phyloP scores from a whole-genome alignment of 192 early-diverging fungal genomes.

The Phlyctochytrium arcticum region DNA sequence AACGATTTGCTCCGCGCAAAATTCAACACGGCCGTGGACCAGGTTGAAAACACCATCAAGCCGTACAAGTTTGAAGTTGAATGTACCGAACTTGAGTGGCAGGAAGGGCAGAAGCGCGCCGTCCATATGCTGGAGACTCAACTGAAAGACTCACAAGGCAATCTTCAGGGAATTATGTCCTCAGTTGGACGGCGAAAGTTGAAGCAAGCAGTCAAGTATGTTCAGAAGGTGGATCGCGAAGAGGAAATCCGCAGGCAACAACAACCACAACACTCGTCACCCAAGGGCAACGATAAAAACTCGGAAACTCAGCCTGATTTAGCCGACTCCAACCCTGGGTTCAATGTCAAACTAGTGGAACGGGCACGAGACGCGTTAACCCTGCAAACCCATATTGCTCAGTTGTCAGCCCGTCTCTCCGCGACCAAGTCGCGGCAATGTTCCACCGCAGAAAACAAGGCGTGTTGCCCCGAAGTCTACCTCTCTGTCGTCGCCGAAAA shows the following conservation, averaged over 20 bases:
- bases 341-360: constrained; percentile 68
- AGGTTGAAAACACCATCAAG: constrained; percentile 99
- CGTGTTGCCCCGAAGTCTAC: constrained; percentile 93
- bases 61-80: constrained; percentile 99
- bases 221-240: constrained; percentile 68
- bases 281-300: neutral
- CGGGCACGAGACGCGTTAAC: constrained; percentile 76
- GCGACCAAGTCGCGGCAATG: constrained; percentile 82
- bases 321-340: constrained; percentile 26
- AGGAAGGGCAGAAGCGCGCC: constrained; percentile 80
- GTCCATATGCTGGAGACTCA: constrained; percentile 72
- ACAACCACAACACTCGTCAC: too few relatives aligned
- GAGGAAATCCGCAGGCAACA: neutral
- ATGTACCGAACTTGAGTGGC: constrained; percentile 86
- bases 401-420: constrained; percentile 75
- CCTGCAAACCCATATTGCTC: constrained; percentile 69
- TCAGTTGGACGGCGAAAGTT: constrained; percentile 75
- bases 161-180: constrained; percentile 67
- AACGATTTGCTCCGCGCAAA: constrained; percentile 82
- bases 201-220: constrained; percentile 76
- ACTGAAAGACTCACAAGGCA: constrained; percentile 69
- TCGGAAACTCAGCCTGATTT: neutral
- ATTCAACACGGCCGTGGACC: constrained; percentile 86
- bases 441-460: constrained; percentile 72
- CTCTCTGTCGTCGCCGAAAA: constrained; percentile 91